Evolutionary conservation across 1,284 basidiomycete genomes (phyloP), one percentile per base, ranked within the genome.

Genomic region (Pascua guehoae): DNA sequence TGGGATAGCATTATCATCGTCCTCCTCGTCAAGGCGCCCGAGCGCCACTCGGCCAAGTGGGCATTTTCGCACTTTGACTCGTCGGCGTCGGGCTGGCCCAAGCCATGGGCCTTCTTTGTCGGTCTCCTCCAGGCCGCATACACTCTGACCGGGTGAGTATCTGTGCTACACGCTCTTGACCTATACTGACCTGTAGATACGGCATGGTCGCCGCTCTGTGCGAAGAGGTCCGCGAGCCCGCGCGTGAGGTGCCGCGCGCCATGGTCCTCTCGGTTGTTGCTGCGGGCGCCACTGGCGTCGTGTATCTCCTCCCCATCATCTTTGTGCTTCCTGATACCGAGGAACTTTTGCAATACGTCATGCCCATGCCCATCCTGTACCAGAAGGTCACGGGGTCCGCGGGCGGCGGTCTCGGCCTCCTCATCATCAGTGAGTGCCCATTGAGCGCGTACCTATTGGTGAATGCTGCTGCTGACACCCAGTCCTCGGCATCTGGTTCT

Each of bases 361-460:
- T 79, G 58, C 79, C 79, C 12, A 78, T 81, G 65, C 76, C 78
- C 1, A 62, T 78, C 12, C 65, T 79, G 15, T 80, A 80, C 72
- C 77, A 77, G 57, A 67, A 66, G 1, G 79, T 79, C 15, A 79
- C 77, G 0, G 76, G 79, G 10, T 70, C 67, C 32, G 56, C 74
- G 1, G 76, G 72, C 4, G 79, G 78, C 4, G 80, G 75, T 4
- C 73, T 80, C 38, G 79, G 79, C 7, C 60, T 81, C 11, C 68
- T 80, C 2, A 78, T 79, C 60, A 68, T 80, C 41, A 78, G 70
- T 70, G 43, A 48, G 71, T 59, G 32, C 18, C 24, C 9, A 12
- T 2, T 44, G n/a, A 8, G 14, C 40, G 16, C 9, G 17, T 10
- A 4, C 24, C 3, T 32, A 7, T 3, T 4, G 24, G 24, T 32